These are phyloP conservation scores for Aspergillus quadrilineatus DNA, from an alignment of 2,329 filamentous ascomycete genomes.

Conservation along the genomic window DNA sequence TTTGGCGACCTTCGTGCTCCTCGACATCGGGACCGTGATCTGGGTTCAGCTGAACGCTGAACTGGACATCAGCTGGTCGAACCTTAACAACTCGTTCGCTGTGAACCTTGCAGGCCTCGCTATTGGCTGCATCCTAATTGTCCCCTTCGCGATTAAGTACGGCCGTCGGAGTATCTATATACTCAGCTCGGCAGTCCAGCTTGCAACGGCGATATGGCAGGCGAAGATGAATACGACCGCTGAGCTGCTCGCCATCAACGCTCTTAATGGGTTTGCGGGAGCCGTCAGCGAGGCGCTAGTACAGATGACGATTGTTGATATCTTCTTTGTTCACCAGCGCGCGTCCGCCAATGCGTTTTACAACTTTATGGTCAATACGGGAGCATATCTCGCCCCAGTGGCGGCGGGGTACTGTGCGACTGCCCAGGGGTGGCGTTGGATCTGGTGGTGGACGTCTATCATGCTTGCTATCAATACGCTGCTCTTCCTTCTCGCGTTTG, in stretches of 20 bases:
- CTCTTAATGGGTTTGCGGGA: constrained; percentile 9
- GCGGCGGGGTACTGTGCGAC: constrained; percentile 34
- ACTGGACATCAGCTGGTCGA: constrained; percentile 6
- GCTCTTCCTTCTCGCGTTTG: constrained; percentile 47
- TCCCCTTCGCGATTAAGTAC: constrained; percentile 15
- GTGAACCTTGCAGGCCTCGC: constrained; percentile 12
- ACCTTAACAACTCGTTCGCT: constrained; percentile 15
- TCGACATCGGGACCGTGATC: constrained; percentile 14
- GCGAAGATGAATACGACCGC: neutral
- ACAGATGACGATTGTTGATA: constrained; percentile 16
- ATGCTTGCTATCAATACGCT: constrained; percentile 42
- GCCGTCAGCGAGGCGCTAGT: constrained; percentile 16
- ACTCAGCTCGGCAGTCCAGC: neutral
- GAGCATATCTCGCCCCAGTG: constrained; percentile 12
- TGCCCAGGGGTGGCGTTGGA: constrained; percentile 52
- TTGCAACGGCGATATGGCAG: neutral
- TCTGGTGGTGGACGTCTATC: constrained; percentile 51
- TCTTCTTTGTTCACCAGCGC: constrained; percentile 18
- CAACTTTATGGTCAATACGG: neutral
- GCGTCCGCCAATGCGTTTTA: constrained; percentile 14
- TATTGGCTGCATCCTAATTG: constrained; percentile 15
- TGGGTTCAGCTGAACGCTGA: constrained; percentile 10
- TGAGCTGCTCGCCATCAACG: constrained; percentile 4
- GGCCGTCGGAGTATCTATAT: constrained; percentile 14
- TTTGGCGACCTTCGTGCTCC: neutral